A percentile compares a stretch with the other conserved stretches of the same genome.
These are phyloP conservation scores for Claviceps pusilla DNA, from an alignment of 2,329 filamentous ascomycete genomes.

Conservation along the genomic window DNA sequence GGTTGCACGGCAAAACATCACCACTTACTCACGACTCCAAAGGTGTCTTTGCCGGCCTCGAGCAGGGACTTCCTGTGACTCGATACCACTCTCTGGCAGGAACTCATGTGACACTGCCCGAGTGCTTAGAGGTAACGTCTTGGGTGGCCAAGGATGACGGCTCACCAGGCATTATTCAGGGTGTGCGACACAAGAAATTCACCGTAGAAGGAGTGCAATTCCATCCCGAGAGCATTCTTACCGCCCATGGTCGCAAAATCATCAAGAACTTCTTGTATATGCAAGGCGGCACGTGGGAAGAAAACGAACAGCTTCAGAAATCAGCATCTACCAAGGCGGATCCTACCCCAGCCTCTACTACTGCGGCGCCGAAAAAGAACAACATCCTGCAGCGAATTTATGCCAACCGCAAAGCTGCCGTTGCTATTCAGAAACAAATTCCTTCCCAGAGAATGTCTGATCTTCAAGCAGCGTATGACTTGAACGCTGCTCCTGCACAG, in stretches of 20 bases:
- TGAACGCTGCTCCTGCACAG: slow-evolving; percentile 71
- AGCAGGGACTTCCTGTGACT: slow-evolving; percentile 73
- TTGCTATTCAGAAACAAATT: slow-evolving; percentile 67
- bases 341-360: slow-evolving; percentile 9
- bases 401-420: slow-evolving; percentile 57
- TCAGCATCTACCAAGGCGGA: slow-evolving; percentile 16
- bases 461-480: slow-evolving; percentile 71
- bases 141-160: slow-evolving; percentile 69
- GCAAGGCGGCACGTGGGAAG: slow-evolving; percentile 81
- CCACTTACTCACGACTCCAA: slow-evolving; percentile 76
- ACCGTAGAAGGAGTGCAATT: slow-evolving; percentile 95
- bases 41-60: slow-evolving; percentile 76
- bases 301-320: slow-evolving; percentile 48
- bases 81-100: slow-evolving; percentile 93
- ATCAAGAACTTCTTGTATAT: slow-evolving; percentile 81
- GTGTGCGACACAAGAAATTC: slow-evolving; percentile 81
- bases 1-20: slow-evolving; percentile 93
- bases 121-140: slow-evolving; percentile 76
- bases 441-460: slow-evolving; percentile 74
- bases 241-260: slow-evolving; percentile 75
- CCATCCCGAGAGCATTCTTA: slow-evolving; percentile 92
- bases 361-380: slow-evolving; percentile 41
- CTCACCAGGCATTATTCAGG: slow-evolving; percentile 83
- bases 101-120: slow-evolving; percentile 72
- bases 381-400: slow-evolving; percentile 92